These are phyloP conservation scores for Bombardia bombarda DNA, from an alignment of 495 filamentous ascomycete species.

Conservation along the genomic window DNA sequence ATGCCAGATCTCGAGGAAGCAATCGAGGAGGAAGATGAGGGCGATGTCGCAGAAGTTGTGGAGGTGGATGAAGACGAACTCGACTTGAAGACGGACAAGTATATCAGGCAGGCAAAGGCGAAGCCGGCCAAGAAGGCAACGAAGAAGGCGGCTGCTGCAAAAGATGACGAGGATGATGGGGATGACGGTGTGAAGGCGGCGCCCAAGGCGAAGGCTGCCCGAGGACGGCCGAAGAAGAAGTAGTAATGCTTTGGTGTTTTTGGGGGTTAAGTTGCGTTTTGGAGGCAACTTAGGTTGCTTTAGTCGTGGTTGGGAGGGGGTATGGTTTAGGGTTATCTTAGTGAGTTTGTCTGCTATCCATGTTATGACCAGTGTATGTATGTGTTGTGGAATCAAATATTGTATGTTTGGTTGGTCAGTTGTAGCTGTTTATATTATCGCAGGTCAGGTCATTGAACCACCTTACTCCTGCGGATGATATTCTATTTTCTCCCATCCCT, in stretches of 20 bases:
- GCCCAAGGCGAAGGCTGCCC: constrained; percentile 11
- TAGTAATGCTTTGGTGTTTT: neutral
- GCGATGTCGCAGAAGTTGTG: constrained; percentile 52
- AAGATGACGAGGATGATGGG: constrained; percentile 15
- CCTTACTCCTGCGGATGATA: too few relatives aligned
- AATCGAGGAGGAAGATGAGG: constrained; percentile 84
- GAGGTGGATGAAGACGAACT: constrained; percentile 55
- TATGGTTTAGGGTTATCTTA: too few relatives aligned
- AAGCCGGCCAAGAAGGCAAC: constrained; percentile 47
- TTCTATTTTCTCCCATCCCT: too few relatives aligned
- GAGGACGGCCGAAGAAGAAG: constrained; percentile 18
- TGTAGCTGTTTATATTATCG: too few relatives aligned
- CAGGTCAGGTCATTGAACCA: too few relatives aligned
- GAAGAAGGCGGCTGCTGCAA: constrained; percentile 29
- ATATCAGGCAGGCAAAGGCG: constrained; percentile 80
- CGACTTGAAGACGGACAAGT: constrained; percentile 90
- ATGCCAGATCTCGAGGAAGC: constrained; percentile 94
- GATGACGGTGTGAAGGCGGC: constrained; percentile 18
- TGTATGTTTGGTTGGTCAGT: too few relatives aligned
- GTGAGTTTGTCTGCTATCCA: too few relatives aligned
- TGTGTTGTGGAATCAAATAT: too few relatives aligned
- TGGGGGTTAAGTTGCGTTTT: neutral
- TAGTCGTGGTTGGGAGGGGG: too few relatives aligned
- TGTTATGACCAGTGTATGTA: too few relatives aligned
- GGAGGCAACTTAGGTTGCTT: neutral